Evolutionary conservation across 108 stramenopile species (phyloP).

Genomic region (Cyclostephanos tholiformis): DNA sequence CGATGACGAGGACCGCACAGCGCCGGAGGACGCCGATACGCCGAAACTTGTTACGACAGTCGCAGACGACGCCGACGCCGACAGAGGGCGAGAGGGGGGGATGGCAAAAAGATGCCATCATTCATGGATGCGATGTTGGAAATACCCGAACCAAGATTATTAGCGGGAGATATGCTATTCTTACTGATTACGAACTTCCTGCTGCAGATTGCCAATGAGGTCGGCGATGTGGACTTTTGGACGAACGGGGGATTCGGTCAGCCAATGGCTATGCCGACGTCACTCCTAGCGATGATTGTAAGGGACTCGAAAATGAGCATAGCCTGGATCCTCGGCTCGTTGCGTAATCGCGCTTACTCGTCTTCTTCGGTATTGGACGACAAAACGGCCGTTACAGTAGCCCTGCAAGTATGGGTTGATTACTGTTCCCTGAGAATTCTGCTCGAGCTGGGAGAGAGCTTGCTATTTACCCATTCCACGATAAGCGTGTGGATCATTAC

Average conservation of each 20-base stretch:
- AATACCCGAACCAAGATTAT: constrained; percentile 35
- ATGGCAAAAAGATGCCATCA: neutral
- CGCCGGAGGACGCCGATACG: neutral
- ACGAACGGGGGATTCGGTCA: constrained; percentile 66
- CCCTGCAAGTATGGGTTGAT: constrained; percentile 39
- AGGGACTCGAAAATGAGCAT: constrained; percentile 50
- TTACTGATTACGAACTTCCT: constrained; percentile 41
- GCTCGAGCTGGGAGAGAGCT: constrained; percentile 31
- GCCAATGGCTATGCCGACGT: constrained; percentile 52
- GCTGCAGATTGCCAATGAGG: constrained; percentile 39
- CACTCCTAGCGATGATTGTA: constrained; percentile 30
- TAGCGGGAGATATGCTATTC: constrained; percentile 45
- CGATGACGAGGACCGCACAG: neutral
- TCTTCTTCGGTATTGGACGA: constrained; percentile 36
- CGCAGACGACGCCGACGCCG: neutral
- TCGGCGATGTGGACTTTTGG: constrained; percentile 56
- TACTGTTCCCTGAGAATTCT: constrained; percentile 41
- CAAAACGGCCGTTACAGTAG: constrained; percentile 21
- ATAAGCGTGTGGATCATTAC: constrained; percentile 22
- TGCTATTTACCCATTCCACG: constrained; percentile 24
- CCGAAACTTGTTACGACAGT: neutral
- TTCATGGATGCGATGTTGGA: constrained; percentile 32
- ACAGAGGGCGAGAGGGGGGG: neutral
- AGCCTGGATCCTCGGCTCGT: constrained; percentile 34
- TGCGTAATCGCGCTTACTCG: constrained; percentile 42